Percentiles rank a stretch among this genome's conserved stretches.
Evolutionary conservation across 768 basidiomycete genomes (phyloP).

Genomic region (Lactarius evosmus): DNA sequence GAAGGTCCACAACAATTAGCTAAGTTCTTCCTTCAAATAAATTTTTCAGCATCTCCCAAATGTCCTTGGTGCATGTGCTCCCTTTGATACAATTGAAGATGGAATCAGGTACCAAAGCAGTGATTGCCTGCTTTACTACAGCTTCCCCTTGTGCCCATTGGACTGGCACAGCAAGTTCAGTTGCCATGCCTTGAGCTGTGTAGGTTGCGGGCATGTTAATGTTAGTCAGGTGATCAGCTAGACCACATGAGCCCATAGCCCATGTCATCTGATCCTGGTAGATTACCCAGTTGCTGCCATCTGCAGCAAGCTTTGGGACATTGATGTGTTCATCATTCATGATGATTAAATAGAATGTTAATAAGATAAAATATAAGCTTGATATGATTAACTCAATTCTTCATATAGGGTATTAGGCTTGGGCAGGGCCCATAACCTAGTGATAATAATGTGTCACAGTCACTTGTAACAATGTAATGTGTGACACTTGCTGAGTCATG

Average conservation of each 20-base stretch:
- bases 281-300: conserved; percentile 34
- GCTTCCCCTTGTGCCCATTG: background rate
- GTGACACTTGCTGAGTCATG: no score
- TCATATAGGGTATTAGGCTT: background rate
- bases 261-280: conserved; percentile 29
- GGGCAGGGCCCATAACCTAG: conserved; percentile 23
- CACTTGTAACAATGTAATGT: no score
- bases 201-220: conserved; percentile 10
- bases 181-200: conserved; percentile 22
- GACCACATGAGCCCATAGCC: conserved; percentile 28
- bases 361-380: no score
- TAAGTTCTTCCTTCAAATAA: conserved; percentile 33
- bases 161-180: background rate
- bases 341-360: background rate
- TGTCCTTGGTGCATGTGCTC: background rate
- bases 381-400: background rate
- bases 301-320: conserved; percentile 32
- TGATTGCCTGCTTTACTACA: background rate
- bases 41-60: conserved; percentile 34
- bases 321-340: conserved; percentile 8
- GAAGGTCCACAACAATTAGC: conserved; percentile 35
- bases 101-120: background rate
- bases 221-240: conserved; percentile 29
- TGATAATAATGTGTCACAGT: background rate
- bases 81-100: background rate